A percentile compares a stretch with the other conserved stretches of the same genome.
These are phyloP conservation scores for Plasmodium inui DNA, from an alignment of 169 alveolate species.

Conservation along the genomic window DNA sequence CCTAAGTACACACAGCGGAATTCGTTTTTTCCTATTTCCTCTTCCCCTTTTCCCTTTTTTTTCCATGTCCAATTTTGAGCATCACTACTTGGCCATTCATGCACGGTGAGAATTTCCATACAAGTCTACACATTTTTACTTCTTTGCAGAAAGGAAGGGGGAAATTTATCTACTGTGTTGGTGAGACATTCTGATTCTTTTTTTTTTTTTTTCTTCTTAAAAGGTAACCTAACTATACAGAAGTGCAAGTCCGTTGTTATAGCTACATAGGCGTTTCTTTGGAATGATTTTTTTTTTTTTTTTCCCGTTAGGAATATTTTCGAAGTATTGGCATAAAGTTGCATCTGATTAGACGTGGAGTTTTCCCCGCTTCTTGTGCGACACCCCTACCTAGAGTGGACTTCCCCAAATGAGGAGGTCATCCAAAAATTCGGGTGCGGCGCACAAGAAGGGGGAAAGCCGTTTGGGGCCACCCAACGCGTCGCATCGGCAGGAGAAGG, in stretches of 20 bases:
- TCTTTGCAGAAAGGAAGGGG: background rate
- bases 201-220: background rate
- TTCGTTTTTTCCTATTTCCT: background rate
- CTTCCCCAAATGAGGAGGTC: background rate
- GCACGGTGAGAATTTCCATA: background rate
- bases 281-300: background rate
- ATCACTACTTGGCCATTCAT: background rate
- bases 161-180: background rate
- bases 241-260: background rate
- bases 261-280: background rate
- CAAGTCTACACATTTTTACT: background rate
- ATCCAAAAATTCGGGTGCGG: background rate
- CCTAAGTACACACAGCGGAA: background rate
- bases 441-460: background rate
- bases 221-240: background rate
- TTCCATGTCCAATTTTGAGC: background rate
- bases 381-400: background rate
- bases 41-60: background rate
- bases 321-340: background rate
- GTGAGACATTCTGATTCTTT: background rate
- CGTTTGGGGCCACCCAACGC: background rate
- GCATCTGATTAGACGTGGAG: background rate
- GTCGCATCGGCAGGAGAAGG: background rate
- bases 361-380: background rate
- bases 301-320: background rate